These are phyloP conservation scores for Davidsoniella eucalypti DNA, from an alignment of 2,329 filamentous ascomycete species.

Conservation along the genomic window DNA sequence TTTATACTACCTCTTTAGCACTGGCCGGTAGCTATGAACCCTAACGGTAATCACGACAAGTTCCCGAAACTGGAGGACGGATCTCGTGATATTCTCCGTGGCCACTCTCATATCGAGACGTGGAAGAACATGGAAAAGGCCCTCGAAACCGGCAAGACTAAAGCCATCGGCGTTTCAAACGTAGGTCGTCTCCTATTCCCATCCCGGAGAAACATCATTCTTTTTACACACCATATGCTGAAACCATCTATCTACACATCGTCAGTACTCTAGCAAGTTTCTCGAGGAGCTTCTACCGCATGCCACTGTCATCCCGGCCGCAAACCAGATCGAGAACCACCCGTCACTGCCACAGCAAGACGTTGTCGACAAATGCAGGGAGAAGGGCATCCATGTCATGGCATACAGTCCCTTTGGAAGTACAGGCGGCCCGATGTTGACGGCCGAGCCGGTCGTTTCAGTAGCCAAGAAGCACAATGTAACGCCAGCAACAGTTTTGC, in stretches of 20 bases:
- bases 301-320: constrained; percentile 39
- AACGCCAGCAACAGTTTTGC: constrained; percentile 43
- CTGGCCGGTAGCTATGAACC: constrained; percentile 71
- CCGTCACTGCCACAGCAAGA: constrained; percentile 47
- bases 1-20: constrained; percentile 28
- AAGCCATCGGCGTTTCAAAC: constrained; percentile 35
- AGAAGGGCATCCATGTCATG: constrained; percentile 42
- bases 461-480: constrained; percentile 47
- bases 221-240: not conserved
- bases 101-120: constrained; percentile 44
- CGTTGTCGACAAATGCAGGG: constrained; percentile 38
- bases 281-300: constrained; percentile 31
- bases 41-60: constrained; percentile 53
- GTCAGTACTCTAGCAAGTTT: constrained; percentile 37
- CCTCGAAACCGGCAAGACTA: constrained; percentile 23
- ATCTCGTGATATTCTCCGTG: constrained; percentile 52
- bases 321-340: constrained; percentile 55
- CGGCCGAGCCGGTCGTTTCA: constrained; percentile 44
- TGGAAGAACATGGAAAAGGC: constrained; percentile 26
- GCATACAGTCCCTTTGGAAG: constrained; percentile 51
- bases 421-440: constrained; percentile 47
- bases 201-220: not conserved
- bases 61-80: constrained; percentile 64
- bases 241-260: not conserved
- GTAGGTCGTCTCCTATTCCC: constrained; percentile 26